phyloP scores from a whole-genome alignment of 2,329 filamentous ascomycete genomes.

The Zopfia rhizophila region DNA sequence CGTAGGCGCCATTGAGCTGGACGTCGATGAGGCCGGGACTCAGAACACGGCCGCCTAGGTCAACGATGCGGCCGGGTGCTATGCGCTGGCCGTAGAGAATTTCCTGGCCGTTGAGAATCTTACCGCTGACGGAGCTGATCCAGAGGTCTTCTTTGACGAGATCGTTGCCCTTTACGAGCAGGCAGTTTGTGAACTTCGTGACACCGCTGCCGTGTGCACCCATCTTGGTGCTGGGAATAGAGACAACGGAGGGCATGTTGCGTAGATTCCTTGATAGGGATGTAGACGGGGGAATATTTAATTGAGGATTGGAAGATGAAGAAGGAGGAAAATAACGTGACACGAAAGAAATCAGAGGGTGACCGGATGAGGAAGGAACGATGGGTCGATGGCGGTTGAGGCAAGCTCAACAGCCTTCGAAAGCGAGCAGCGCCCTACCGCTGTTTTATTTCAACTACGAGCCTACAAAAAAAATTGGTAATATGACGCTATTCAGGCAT shows the following conservation, averaged over 20 bases:
- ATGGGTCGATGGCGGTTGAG: constrained; percentile 35
- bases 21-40: constrained; percentile 89
- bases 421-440: constrained; percentile 24
- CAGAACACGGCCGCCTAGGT: constrained; percentile 84
- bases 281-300: neutral
- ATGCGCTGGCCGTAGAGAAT: constrained; percentile 74
- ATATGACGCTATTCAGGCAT: constrained; percentile 28
- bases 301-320: neutral
- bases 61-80: constrained; percentile 77
- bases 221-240: constrained; percentile 45
- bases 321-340: constrained; percentile 3
- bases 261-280: constrained; percentile 3
- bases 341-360: constrained; percentile 12
- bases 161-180: constrained; percentile 73
- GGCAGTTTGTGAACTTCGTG: constrained; percentile 91
- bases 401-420: constrained; percentile 37
- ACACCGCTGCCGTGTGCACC: constrained; percentile 60
- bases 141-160: constrained; percentile 85
- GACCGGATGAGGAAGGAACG: constrained; percentile 32
- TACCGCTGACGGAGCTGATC: constrained; percentile 83
- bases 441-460: constrained; percentile 33
- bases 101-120: constrained; percentile 77
- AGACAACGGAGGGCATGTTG: constrained; percentile 54
- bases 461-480: constrained; percentile 7
- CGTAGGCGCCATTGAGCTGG: constrained; percentile 91